Conservation (phyloP, 164 flowering plant genomes). For the Chloranthus sessilifolius region DNA sequence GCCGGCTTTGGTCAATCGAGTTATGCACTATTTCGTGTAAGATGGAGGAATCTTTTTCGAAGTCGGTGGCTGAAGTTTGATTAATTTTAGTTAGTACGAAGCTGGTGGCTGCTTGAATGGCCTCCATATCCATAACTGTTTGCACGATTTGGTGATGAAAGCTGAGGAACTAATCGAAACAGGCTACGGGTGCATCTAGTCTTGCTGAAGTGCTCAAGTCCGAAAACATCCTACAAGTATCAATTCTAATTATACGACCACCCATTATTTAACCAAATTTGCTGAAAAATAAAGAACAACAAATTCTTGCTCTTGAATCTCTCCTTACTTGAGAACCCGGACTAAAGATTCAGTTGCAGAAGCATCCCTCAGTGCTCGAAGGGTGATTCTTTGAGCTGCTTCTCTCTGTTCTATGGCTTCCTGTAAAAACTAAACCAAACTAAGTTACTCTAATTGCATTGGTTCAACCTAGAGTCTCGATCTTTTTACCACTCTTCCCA, state of each 20-base stretch:
- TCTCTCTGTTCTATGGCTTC: conserved; percentile 86
- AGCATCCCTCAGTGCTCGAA: conserved; percentile 86
- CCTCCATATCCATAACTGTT: conserved; percentile 67
- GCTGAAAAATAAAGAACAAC: background rate
- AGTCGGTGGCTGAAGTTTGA: conserved; percentile 12
- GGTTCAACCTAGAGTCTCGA: too few relatives aligned
- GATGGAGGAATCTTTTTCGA: conserved; percentile 30
- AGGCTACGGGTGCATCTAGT: conserved; percentile 58
- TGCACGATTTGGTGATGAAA: conserved; percentile 70
- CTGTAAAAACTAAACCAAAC: too few relatives aligned
- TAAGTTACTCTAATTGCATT: too few relatives aligned
- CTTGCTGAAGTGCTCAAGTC: conserved; percentile 67
- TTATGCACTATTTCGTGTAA: conserved; percentile 45
- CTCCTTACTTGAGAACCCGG: conserved; percentile 67
- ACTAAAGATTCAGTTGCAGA: conserved; percentile 71
- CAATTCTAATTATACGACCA: too few relatives aligned
- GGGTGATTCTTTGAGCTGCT: conserved; percentile 72
- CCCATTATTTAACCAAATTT: background rate
- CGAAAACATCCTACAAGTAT: conserved; percentile 58
- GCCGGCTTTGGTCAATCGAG: conserved; percentile 30
- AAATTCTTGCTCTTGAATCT: background rate
- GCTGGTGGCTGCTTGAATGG: conserved; percentile 68
- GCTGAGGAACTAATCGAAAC: conserved; percentile 74
- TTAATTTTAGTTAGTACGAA: conserved; percentile 14
- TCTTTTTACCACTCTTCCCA: too few relatives aligned